A percentile compares a stretch with the other conserved stretches of the same genome.
Evolutionary conservation across 1,284 basidiomycete genomes (phyloP).

Genomic region (Marasmius sp.): DNA sequence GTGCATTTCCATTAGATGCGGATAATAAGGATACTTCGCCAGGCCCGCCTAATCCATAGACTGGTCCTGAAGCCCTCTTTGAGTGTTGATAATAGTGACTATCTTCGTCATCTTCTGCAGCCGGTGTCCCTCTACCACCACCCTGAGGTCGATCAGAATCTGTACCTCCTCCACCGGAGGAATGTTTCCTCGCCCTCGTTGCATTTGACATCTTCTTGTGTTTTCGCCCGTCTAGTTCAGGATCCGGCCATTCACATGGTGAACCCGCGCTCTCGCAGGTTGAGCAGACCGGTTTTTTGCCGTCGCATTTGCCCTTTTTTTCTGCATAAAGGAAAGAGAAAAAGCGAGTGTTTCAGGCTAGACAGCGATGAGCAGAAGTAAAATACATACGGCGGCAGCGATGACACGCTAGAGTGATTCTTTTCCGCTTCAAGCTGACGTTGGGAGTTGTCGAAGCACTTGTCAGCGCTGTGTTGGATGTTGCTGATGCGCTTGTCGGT

Average conservation of each 20-base stretch:
- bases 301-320: constrained; percentile 15
- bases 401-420: constrained; percentile 14
- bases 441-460: not conserved
- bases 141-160: not conserved
- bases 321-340: constrained; percentile 2
- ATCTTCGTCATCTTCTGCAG: not conserved
- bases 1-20: not conserved
- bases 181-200: not conserved
- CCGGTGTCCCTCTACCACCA: not conserved
- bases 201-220: constrained; percentile 8
- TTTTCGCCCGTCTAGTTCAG: constrained; percentile 14
- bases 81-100: not conserved
- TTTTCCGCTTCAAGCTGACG: constrained; percentile 7
- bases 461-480: not conserved
- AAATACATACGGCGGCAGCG: constrained; percentile 12
- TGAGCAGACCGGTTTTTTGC: constrained; percentile 12
- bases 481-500: not conserved
- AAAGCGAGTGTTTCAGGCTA: not conserved
- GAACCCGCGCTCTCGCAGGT: constrained; percentile 8
- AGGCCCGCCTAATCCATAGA: not conserved
- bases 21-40: not conserved
- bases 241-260: constrained; percentile 12
- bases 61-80: not conserved
- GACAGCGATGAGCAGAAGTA: not conserved
- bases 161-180: not conserved